A percentile compares a stretch with the other conserved stretches of the same genome.
phyloP scores from a whole-genome alignment of 2,329 filamentous ascomycete genomes.

The Fusarium dimerum region DNA sequence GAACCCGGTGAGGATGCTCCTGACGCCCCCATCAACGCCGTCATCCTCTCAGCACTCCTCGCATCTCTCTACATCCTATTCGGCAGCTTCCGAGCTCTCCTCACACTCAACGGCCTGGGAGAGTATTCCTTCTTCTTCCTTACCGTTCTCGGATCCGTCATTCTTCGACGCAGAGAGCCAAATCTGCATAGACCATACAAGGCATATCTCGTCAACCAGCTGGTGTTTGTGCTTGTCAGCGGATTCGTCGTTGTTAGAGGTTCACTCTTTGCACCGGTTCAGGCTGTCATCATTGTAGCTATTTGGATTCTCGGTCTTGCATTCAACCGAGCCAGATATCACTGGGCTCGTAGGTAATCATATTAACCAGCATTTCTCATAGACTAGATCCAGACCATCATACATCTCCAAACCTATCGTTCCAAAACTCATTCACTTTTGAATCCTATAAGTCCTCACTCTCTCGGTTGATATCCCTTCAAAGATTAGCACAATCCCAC shows the following conservation, averaged over 20 bases:
- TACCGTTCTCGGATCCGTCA: conserved; percentile 58
- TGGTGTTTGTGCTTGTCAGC: conserved; percentile 57
- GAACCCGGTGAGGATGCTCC: conserved; percentile 28
- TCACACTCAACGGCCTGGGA: conserved; percentile 61
- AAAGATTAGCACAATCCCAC: neutral
- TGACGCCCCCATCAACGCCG: conserved; percentile 56
- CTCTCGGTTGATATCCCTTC: conserved; percentile 1
- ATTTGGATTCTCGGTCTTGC: conserved; percentile 52
- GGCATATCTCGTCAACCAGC: conserved; percentile 50
- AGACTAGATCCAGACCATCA: too few relatives aligned
- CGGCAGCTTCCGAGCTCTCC: conserved; percentile 60
- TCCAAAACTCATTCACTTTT: neutral
- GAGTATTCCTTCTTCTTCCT: conserved; percentile 67
- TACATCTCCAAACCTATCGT: too few relatives aligned
- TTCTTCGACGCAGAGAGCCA: conserved; percentile 59
- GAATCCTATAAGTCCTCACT: neutral
- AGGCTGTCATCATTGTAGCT: conserved; percentile 51
- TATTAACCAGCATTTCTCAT: too few relatives aligned
- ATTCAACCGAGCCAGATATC: conserved; percentile 37
- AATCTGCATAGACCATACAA: conserved; percentile 56
- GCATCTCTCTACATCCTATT: conserved; percentile 60
- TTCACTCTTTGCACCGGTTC: conserved; percentile 57
- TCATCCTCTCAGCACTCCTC: conserved; percentile 49
- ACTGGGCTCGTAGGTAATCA: conserved; percentile 1
- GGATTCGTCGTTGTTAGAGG: conserved; percentile 61